Conservation (phyloP, 2,329 filamentous ascomycete species). For the Xylaria sp. region DNA sequence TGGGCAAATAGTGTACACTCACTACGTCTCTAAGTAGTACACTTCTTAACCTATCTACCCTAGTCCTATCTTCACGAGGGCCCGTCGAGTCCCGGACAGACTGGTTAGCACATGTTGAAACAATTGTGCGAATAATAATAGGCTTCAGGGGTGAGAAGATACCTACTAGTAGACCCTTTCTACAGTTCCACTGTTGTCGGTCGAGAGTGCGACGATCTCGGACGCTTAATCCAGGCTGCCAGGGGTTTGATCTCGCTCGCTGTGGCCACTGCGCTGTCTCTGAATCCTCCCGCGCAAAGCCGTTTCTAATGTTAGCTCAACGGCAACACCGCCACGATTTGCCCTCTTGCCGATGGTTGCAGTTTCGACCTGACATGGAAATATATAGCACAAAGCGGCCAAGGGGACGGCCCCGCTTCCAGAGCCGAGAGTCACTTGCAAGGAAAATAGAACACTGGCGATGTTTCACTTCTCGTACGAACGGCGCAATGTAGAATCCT, state of each 20-base stretch:
- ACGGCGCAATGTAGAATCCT: conserved; percentile 29
- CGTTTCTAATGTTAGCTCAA: conserved; percentile 48
- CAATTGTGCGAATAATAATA: conserved; percentile 30
- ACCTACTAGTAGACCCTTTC: conserved; percentile 20
- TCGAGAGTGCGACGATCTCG: conserved; percentile 33
- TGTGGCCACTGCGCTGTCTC: conserved; percentile 21
- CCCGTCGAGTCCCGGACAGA: conserved; percentile 29
- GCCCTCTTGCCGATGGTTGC: conserved; percentile 25
- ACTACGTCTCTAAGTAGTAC: not conserved
- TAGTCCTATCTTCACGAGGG: conserved; percentile 23
- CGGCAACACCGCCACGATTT: conserved; percentile 42
- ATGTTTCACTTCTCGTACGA: conserved; percentile 37
- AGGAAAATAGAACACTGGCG: conserved; percentile 22
- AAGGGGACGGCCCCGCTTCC: conserved; percentile 29
- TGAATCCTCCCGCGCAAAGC: conserved; percentile 43
- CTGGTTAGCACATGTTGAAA: conserved; percentile 23
- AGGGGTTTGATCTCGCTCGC: conserved; percentile 31
- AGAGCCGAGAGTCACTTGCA: conserved; percentile 17
- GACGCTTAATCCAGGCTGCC: conserved; percentile 32
- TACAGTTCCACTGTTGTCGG: conserved; percentile 30
- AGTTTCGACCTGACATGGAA: conserved; percentile 23
- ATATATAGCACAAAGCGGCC: conserved; percentile 17
- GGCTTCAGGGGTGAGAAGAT: conserved; percentile 32
- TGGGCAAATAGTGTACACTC: not conserved
- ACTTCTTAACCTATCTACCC: conserved; percentile 9